Evolutionary conservation across 441 rosid genomes (phyloP).

Genomic region (Brassica balearica): DNA sequence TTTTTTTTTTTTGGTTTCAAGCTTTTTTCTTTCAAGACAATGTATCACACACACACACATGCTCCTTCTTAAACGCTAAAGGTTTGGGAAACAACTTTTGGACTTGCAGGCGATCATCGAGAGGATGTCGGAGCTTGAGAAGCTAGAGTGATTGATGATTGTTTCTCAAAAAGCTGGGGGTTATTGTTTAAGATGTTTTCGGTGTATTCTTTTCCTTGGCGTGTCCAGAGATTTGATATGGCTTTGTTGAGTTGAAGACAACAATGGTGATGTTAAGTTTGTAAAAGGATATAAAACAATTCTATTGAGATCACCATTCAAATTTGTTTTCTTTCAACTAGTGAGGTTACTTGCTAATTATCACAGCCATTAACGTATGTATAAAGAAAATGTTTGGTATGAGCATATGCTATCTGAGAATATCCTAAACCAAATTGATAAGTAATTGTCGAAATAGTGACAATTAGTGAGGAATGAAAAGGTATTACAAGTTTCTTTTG

Average conservation of each 20-base stretch:
- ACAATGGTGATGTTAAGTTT: background rate
- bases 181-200: background rate
- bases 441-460: too few relatives aligned
- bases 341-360: background rate
- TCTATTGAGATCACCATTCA: background rate
- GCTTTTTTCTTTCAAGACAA: background rate
- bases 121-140: conserved; percentile 96
- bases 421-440: too few relatives aligned
- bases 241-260: conserved; percentile 15
- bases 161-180: conserved; percentile 10
- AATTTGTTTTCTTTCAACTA: conserved; percentile 12
- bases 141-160: conserved; percentile 69
- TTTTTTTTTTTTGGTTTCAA: background rate
- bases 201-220: background rate
- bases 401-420: too few relatives aligned
- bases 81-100: background rate
- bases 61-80: background rate
- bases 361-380: background rate
- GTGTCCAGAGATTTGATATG: background rate
- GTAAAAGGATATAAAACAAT: conserved; percentile 10
- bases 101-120: conserved; percentile 85
- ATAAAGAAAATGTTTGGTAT: conserved; percentile 3
- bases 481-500: too few relatives aligned
- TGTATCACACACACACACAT: background rate
- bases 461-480: too few relatives aligned